Percentiles rank a stretch among this genome's conserved stretches.
Evolutionary conservation across 202 grass and related monocot species (phyloP).

Genomic region (Musa balbisiana): DNA sequence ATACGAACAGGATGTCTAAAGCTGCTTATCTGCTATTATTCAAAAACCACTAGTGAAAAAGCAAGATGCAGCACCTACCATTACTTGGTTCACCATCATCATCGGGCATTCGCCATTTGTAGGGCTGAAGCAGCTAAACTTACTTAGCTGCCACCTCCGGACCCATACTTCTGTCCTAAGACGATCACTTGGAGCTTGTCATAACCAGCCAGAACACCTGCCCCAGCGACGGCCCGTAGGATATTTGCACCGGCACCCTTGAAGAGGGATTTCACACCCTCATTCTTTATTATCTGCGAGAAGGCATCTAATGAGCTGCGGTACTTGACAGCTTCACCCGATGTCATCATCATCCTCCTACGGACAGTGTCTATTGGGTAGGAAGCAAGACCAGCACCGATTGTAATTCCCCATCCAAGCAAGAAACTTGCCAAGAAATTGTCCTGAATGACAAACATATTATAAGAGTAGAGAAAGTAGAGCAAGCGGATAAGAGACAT

Average conservation of each 20-base stretch:
- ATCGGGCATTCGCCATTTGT: too few relatives aligned
- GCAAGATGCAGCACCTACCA: too few relatives aligned
- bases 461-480: background rate
- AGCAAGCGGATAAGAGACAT: too few relatives aligned
- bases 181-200: slow-evolving; percentile 15
- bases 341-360: slow-evolving; percentile 20
- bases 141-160: slow-evolving; percentile 4
- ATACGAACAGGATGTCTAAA: too few relatives aligned
- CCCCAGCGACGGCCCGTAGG: slow-evolving; percentile 1
- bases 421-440: slow-evolving; percentile 18
- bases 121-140: too few relatives aligned
- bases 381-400: slow-evolving; percentile 10
- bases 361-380: slow-evolving; percentile 2
- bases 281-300: slow-evolving; percentile 11
- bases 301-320: slow-evolving; percentile 12
- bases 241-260: slow-evolving; percentile 17
- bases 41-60: too few relatives aligned
- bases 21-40: too few relatives aligned
- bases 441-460: background rate
- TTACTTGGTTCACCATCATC: too few relatives aligned
- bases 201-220: slow-evolving; percentile 20
- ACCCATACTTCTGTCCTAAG: slow-evolving; percentile 11
- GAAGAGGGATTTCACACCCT: slow-evolving; percentile 12
- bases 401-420: slow-evolving; percentile 14
- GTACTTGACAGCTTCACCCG: slow-evolving; percentile 17